Base-by-base conservation (phyloP, 2,329 filamentous ascomycete species). In the Colletotrichum cuscutae region DNA sequence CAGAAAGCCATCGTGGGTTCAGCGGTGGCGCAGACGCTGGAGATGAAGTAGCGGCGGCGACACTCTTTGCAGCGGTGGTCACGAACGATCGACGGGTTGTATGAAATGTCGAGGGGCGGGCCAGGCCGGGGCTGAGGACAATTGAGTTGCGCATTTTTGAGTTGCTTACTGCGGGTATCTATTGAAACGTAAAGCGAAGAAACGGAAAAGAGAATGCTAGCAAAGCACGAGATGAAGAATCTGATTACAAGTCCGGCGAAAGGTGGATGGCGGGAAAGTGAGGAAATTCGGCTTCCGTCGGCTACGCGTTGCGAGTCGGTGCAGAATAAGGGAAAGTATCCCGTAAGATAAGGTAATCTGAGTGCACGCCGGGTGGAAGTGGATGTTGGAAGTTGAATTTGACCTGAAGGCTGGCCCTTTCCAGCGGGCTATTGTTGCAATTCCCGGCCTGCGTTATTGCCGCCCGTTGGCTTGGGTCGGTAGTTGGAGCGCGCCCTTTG, bases 1-100 rank as follows among this genome's bases (percentile, higher is more conserved):
- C 77, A 0, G 78, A 69, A 3, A 80, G 57, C 79, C 79, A 81
- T 42, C 78, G 72, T 8, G 79, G 72, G 53, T 75, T 78, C 22
- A 76, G 35, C n/a, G 63, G 54, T 59, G 49, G 58, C n/a, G 22
- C 35, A 24, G 19, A n/a, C 28, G 37, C 32, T 19, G 46, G 32
- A 13, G 59, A 59, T 6, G 56, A 32, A 22, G 65, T 11, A 1
- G 42, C 26, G 7, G 56, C 37, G 1, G 61, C 67, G 42, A 63
- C 13, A 15, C 54, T 37, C 60, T 35, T 60, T 56, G 60, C 32
- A 12, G 54, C 32, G 12, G 65, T 61, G 26, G 53, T 72, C 26
- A 46, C 46, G 54, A 72, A 70, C 12, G 66, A n/a, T 60, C 70
- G 65, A 26, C 35, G 59, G 46, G 46, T 8, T 13, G 7, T 24